Conservation (phyloP, 345 rosid species). For the Cochlearia excelsa region DNA sequence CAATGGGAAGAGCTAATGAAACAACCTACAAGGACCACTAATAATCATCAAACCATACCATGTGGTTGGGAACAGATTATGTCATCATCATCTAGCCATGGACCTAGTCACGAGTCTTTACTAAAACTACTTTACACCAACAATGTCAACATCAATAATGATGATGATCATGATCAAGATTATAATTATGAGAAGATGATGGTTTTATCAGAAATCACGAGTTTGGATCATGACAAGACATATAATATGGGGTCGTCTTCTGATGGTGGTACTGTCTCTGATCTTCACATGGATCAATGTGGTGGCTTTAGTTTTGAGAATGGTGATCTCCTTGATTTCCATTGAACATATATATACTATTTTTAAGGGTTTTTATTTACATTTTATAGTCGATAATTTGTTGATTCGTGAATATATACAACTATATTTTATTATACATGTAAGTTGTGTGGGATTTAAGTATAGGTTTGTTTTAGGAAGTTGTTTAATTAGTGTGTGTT, state of each 20-base stretch:
- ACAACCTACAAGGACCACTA: slow-evolving; percentile 26
- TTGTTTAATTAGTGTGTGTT: slow-evolving; percentile 21
- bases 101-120: slow-evolving; percentile 27
- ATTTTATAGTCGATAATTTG: slow-evolving; percentile 20
- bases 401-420: slow-evolving; percentile 34
- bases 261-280: slow-evolving; percentile 21
- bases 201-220: neutral
- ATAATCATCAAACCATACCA: slow-evolving; percentile 19
- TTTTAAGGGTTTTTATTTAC: slow-evolving; percentile 1
- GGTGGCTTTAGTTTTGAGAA: slow-evolving; percentile 29
- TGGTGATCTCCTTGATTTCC: slow-evolving; percentile 18
- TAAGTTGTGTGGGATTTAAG: slow-evolving; percentile 31
- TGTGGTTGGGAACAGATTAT: slow-evolving; percentile 32
- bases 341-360: slow-evolving; percentile 18
- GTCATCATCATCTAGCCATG: slow-evolving; percentile 19
- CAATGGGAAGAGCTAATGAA: slow-evolving; percentile 21
- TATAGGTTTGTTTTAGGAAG: slow-evolving; percentile 25
- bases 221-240: slow-evolving; percentile 13
- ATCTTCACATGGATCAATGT: slow-evolving; percentile 23
- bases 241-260: slow-evolving; percentile 24
- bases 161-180: neutral
- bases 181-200: slow-evolving; percentile 28
- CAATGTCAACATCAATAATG: slow-evolving; percentile 16
- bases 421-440: too few species aligned
- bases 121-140: slow-evolving; percentile 23